Evolutionary conservation across 2,329 filamentous ascomycete species (phyloP).

Genomic region (Esteya vermicola): DNA sequence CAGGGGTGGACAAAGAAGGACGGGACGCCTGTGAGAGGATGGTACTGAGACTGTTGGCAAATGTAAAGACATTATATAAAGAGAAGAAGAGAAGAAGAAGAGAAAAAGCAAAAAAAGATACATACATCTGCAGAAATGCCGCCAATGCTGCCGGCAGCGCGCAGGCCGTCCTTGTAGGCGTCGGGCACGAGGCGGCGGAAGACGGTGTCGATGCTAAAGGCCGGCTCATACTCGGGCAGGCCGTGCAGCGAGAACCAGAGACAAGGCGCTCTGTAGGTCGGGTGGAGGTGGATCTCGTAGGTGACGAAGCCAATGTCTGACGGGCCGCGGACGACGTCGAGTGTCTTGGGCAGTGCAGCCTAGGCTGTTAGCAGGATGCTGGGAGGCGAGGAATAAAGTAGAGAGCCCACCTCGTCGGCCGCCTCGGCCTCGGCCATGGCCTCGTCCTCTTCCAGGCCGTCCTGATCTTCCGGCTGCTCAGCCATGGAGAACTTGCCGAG

Average conservation of each 20-base stretch:
- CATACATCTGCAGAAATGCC: conserved; percentile 66
- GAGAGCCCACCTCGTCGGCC: conserved; percentile 34
- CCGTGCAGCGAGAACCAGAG: conserved; percentile 59
- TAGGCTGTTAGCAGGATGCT: conserved; percentile 12
- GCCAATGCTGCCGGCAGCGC: conserved; percentile 48
- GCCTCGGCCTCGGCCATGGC: conserved; percentile 37
- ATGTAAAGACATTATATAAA: conserved; percentile 1
- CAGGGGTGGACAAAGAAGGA: conserved; percentile 91
- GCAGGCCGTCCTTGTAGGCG: conserved; percentile 46
- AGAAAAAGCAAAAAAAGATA: conserved; percentile 13
- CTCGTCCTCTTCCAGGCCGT: conserved; percentile 20
- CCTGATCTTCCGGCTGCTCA: not conserved
- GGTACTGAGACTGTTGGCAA: conserved; percentile 41
- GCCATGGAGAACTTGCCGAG: conserved; percentile 31
- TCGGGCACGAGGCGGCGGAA: conserved; percentile 58
- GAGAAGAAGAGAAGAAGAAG: conserved; percentile 8
- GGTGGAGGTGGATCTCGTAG: conserved; percentile 64
- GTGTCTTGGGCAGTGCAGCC: conserved; percentile 24
- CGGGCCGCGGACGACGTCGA: conserved; percentile 1
- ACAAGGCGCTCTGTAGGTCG: conserved; percentile 60
- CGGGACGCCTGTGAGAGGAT: conserved; percentile 65
- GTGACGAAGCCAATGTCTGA: conserved; percentile 34
- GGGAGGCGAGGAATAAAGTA: not conserved
- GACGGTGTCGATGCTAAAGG: conserved; percentile 52
- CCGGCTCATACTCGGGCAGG: conserved; percentile 37